Evolutionary conservation across 176 grass and related monocot species (phyloP).

Genomic region (Aegilops speltoides): DNA sequence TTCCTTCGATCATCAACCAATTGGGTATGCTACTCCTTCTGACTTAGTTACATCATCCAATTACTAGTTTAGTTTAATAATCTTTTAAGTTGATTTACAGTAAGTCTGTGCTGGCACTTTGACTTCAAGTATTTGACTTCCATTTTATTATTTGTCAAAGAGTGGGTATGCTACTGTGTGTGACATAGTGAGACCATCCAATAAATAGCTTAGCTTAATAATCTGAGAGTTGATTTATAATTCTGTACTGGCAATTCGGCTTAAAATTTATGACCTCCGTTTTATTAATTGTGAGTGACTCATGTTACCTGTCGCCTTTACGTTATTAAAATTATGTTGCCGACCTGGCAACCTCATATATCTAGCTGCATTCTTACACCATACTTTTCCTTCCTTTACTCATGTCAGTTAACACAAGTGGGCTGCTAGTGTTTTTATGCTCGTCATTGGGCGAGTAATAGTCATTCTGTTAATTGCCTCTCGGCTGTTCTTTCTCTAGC

Average conservation of each 20-base stretch:
- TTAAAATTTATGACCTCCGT: not conserved
- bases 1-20: slow-evolving; percentile 95
- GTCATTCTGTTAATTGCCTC: not conserved
- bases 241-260: not conserved
- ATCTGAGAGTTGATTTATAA: not conserved
- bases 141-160: not conserved
- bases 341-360: not conserved
- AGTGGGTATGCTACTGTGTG: slow-evolving; percentile 25
- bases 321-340: not conserved
- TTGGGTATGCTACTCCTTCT: slow-evolving; percentile 48
- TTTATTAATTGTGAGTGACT: not conserved
- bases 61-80: not conserved
- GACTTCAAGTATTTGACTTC: not conserved
- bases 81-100: not conserved
- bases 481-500: not conserved
- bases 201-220: not conserved
- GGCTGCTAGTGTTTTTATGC: not conserved
- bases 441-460: not conserved
- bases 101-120: not conserved
- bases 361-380: not conserved
- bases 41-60: not conserved
- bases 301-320: not conserved
- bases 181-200: not conserved
- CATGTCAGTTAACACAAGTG: not conserved
- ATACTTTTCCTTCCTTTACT: not conserved